phyloP scores from a whole-genome alignment of 176 grass and related monocot species.

The Triticum urartu region DNA sequence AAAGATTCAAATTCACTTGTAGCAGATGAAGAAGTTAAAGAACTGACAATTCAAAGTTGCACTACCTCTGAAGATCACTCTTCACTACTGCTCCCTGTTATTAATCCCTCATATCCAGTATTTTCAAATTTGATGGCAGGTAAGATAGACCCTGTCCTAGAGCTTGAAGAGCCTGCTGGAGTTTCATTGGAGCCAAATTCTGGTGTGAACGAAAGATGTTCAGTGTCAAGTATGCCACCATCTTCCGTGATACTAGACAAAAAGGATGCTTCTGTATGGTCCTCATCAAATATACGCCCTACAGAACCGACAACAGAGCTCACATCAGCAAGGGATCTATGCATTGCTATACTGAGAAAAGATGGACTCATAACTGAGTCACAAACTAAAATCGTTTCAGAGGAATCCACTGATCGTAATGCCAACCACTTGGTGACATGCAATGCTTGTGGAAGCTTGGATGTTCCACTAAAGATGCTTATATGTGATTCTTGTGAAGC shows the following conservation, averaged over 20 bases:
- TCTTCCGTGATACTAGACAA: constrained; percentile 30
- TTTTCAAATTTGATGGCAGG: constrained; percentile 16
- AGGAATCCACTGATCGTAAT: constrained; percentile 31
- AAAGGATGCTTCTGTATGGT: constrained; percentile 50
- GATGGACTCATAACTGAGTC: constrained; percentile 50
- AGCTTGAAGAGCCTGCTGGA: constrained; percentile 15
- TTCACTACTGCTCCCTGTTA: constrained; percentile 25
- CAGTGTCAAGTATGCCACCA: constrained; percentile 32
- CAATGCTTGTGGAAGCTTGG: constrained; percentile 52
- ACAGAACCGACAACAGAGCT: constrained; percentile 32
- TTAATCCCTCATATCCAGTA: constrained; percentile 15
- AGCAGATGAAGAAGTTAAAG: constrained; percentile 38
- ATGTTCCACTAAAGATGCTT: constrained; percentile 66
- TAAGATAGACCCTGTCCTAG: constrained; percentile 10
- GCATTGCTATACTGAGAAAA: constrained; percentile 65
- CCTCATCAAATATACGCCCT: constrained; percentile 40
- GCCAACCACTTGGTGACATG: constrained; percentile 47
- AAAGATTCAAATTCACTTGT: constrained; percentile 46
- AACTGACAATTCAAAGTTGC: constrained; percentile 31
- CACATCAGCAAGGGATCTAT: constrained; percentile 65
- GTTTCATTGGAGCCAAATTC: constrained; percentile 32
- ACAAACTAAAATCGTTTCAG: constrained; percentile 23
- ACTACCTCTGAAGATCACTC: constrained; percentile 28
- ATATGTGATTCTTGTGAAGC: constrained; percentile 89
- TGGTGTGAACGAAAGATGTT: constrained; percentile 24